A percentile compares a stretch with the other conserved stretches of the same genome.
Conservation (phyloP, 306 rosid genomes). For the Cicer bijugum region DNA sequence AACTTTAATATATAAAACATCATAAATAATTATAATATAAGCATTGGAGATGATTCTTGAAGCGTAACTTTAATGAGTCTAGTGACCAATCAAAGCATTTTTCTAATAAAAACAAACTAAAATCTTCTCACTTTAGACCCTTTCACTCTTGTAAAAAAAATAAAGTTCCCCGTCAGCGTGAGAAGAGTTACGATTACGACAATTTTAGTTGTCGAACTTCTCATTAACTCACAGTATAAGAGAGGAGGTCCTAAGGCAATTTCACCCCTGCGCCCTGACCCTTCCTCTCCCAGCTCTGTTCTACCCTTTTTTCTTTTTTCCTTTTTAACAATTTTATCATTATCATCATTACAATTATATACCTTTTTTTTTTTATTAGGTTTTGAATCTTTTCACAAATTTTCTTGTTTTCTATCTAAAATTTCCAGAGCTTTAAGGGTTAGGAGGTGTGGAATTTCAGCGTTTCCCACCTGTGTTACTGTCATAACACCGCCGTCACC, state of each 20-base stretch:
- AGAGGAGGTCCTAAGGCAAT: background rate
- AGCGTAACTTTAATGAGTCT: too few relatives aligned
- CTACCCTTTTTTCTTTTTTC: background rate
- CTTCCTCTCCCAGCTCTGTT: conserved; percentile 45
- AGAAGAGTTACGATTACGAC: too few relatives aligned
- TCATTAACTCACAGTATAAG: conserved; percentile 10
- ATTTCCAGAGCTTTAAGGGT: conserved; percentile 66
- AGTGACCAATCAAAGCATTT: too few relatives aligned
- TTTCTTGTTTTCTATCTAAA: conserved; percentile 41
- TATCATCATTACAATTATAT: background rate
- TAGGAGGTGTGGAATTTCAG: conserved; percentile 72
- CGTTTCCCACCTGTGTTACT: too few relatives aligned
- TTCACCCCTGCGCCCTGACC: conserved; percentile 35
- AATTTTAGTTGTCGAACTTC: background rate
- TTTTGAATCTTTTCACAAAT: conserved; percentile 1
- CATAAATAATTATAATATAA: too few relatives aligned
- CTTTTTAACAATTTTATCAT: background rate
- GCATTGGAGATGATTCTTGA: too few relatives aligned
- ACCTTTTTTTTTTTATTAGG: conserved; percentile 10
- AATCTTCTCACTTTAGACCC: too few relatives aligned
- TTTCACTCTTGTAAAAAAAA: too few relatives aligned
- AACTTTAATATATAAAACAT: too few relatives aligned
- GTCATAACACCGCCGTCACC: conserved; percentile 35
- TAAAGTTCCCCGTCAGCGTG: too few relatives aligned
- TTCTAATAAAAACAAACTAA: too few relatives aligned